phyloP scores from a whole-genome alignment of 2,329 filamentous ascomycete species.

The Thelonectria blattea region DNA sequence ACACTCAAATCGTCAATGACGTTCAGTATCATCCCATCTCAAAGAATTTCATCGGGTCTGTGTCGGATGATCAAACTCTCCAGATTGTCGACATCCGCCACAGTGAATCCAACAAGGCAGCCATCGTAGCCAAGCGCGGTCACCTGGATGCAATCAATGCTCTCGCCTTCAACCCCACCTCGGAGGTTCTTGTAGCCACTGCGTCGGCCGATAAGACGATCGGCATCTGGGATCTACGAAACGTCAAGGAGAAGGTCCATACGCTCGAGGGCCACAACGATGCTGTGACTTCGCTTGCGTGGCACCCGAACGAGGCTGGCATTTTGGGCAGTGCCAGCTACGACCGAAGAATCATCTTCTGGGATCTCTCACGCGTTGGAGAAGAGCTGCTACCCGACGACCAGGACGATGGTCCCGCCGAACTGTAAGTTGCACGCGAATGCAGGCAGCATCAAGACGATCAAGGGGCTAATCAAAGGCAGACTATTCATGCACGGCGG shows the following conservation, averaged over 20 bases:
- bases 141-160: conserved; percentile 95
- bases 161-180: conserved; percentile 90
- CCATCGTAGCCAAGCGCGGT: conserved; percentile 72
- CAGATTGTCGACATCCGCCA: conserved; percentile 89
- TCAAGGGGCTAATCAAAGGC: conserved; percentile 31
- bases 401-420: conserved; percentile 90
- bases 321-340: conserved; percentile 92
- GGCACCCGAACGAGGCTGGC: conserved; percentile 90
- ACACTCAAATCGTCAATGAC: conserved; percentile 92
- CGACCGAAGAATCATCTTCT: conserved; percentile 92
- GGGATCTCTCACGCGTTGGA: conserved; percentile 90
- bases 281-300: conserved; percentile 88
- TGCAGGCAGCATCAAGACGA: no score
- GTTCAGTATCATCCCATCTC: conserved; percentile 94
- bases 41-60: conserved; percentile 84
- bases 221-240: conserved; percentile 92
- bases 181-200: conserved; percentile 89
- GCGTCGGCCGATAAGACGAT: conserved; percentile 96
- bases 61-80: conserved; percentile 92
- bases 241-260: conserved; percentile 88
- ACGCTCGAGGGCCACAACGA: conserved; percentile 87
- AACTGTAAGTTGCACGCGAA: conserved; percentile 69
- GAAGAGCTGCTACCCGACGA: conserved; percentile 96
- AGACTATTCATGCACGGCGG: conserved; percentile 98
- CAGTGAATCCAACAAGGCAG: conserved; percentile 67